Conservation (phyloP, 306 rosid genomes). For the Leucaena leucocephala region DNA sequence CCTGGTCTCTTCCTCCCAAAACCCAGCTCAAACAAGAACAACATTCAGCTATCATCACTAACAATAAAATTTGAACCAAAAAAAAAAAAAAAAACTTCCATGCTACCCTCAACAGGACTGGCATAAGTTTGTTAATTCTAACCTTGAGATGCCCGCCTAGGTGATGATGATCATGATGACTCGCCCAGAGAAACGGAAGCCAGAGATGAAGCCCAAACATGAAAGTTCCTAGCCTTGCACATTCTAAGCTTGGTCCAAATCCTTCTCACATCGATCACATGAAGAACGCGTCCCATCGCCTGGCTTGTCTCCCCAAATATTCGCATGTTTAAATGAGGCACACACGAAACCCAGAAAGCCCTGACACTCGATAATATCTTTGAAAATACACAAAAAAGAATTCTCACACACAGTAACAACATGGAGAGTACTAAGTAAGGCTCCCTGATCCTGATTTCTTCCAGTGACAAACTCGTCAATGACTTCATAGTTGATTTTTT, state of each 20-base stretch:
- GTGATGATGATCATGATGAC: slow-evolving; percentile 52
- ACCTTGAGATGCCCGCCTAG: slow-evolving; percentile 44
- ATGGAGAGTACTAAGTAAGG: slow-evolving; percentile 61
- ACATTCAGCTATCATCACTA: slow-evolving; percentile 32
- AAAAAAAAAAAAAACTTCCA: slow-evolving; percentile 36
- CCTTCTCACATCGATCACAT: slow-evolving; percentile 73
- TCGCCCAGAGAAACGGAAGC: slow-evolving; percentile 77
- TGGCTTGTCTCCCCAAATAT: slow-evolving; percentile 79
- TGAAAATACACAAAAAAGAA: slow-evolving; percentile 48
- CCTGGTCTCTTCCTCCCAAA: slow-evolving; percentile 41
- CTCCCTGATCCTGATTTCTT: slow-evolving; percentile 51
- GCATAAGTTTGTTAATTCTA: slow-evolving; percentile 36
- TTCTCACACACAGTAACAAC: slow-evolving; percentile 64
- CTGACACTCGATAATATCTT: slow-evolving; percentile 46
- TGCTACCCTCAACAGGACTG: slow-evolving; percentile 47
- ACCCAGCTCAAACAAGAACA: slow-evolving; percentile 33
- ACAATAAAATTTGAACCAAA: slow-evolving; percentile 11
- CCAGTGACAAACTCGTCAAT: slow-evolving; percentile 40
- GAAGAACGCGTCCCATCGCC: slow-evolving; percentile 60
- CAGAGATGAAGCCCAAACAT: slow-evolving; percentile 79
- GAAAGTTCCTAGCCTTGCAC: slow-evolving; percentile 65
- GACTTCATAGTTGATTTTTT: slow-evolving; percentile 38
- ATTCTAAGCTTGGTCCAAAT: slow-evolving; percentile 69
- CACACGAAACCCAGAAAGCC: slow-evolving; percentile 55
- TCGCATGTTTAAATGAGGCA: slow-evolving; percentile 73